Conservation (phyloP, 768 basidiomycete genomes). For the Serendipita indica region DNA sequence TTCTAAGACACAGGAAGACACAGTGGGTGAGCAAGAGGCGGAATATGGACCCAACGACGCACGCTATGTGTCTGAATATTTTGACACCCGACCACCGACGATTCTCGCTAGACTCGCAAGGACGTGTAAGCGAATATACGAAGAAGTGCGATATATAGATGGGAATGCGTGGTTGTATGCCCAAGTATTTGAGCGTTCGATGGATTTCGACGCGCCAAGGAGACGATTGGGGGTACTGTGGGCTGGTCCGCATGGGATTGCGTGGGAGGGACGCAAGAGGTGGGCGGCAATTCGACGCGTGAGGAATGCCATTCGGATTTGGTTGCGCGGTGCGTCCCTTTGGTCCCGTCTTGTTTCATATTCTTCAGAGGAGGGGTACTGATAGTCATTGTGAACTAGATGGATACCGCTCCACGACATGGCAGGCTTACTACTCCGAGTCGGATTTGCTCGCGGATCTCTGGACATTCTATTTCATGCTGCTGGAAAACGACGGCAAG, state of each 20-base stretch:
- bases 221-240: conserved; percentile 32
- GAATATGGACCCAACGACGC: background rate
- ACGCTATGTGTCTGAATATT: background rate
- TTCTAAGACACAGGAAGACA: too few species aligned
- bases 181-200: conserved; percentile 38
- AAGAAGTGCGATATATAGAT: background rate
- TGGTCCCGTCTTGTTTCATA: too few species aligned
- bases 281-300: background rate
- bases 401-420: conserved; percentile 10
- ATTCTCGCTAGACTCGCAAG: background rate
- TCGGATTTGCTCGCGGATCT: conserved; percentile 24
- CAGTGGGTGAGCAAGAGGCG: background rate
- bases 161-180: conserved; percentile 24
- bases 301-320: background rate
- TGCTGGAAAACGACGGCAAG: conserved; percentile 53
- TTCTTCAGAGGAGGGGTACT: too few species aligned
- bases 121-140: background rate
- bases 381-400: background rate
- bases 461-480: conserved; percentile 37
- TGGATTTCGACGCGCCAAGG: conserved; percentile 37
- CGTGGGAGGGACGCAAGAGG: background rate
- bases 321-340: conserved; percentile 21
- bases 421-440: conserved; percentile 11
- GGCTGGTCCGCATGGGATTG: conserved; percentile 5
- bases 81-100: background rate